Percentiles rank a stretch among this genome's conserved stretches.
Conservation (phyloP, 441 rosid genomes). For the Sinapis alba region DNA sequence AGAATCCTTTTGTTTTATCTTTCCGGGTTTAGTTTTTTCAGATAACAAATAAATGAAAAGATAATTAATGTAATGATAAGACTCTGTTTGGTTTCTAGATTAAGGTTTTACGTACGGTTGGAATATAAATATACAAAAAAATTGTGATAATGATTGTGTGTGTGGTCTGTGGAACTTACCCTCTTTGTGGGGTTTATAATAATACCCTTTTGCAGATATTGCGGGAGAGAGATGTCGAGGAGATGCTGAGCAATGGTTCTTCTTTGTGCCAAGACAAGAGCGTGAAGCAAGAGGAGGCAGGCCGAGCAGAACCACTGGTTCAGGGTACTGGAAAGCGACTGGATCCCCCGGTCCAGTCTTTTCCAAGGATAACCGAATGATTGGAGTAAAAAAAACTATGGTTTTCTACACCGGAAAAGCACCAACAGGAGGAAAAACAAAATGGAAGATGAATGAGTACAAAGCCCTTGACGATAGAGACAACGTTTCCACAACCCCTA, state of each 20-base stretch:
- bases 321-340: conserved; percentile 89
- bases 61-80: neutral
- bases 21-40: neutral
- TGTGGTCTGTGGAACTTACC: conserved; percentile 1
- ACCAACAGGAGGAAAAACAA: conserved; percentile 72
- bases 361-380: conserved; percentile 56
- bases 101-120: neutral
- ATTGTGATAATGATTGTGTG: neutral
- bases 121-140: neutral
- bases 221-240: conserved; percentile 59
- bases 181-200: neutral
- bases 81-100: neutral
- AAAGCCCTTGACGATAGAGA: conserved; percentile 58
- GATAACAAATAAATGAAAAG: neutral
- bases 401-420: conserved; percentile 81
- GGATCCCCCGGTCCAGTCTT: conserved; percentile 76
- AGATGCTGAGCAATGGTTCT: conserved; percentile 89
- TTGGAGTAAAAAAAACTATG: conserved; percentile 81
- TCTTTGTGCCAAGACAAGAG: conserved; percentile 73
- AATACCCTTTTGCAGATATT: conserved; percentile 42
- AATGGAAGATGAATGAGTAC: conserved; percentile 88
- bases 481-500: conserved; percentile 46
- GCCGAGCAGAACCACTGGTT: conserved; percentile 59
- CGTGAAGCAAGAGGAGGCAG: conserved; percentile 79
- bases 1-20: neutral